Conservation (phyloP, 352 stramenopile species). For the Phytophthora quininea region DNA sequence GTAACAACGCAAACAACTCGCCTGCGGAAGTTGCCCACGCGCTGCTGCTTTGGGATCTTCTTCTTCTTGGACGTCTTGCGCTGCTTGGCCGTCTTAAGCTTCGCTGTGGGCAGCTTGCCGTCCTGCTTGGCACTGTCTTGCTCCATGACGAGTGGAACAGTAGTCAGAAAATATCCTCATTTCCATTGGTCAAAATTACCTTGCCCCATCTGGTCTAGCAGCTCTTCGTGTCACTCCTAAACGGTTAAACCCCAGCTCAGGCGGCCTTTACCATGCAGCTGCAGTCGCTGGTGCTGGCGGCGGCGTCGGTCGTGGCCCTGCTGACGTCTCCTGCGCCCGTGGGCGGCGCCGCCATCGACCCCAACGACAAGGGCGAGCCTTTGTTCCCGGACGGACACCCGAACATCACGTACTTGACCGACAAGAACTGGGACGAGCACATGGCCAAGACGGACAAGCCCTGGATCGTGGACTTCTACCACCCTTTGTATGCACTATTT, state of each 20-base stretch:
- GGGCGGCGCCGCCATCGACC: constrained; percentile 48
- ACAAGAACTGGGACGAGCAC: constrained; percentile 82
- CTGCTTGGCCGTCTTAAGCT: constrained; percentile 20
- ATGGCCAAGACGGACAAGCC: constrained; percentile 78
- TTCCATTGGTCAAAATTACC: constrained; percentile 18
- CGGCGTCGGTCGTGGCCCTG: constrained; percentile 22
- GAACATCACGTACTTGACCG: constrained; percentile 88
- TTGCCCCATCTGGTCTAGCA: constrained; percentile 28
- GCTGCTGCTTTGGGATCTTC: constrained; percentile 51
- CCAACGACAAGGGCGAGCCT: constrained; percentile 78
- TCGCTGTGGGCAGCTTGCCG: neutral
- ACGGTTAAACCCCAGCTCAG: constrained; percentile 8
- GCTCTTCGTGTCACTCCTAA: constrained; percentile 27
- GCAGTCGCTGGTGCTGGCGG: constrained; percentile 10
- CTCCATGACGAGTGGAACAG: too few relatives aligned
- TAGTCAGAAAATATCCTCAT: too few relatives aligned
- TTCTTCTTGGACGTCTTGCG: constrained; percentile 16
- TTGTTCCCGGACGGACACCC: constrained; percentile 82
- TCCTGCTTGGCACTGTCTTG: too few relatives aligned
- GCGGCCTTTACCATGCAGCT: constrained; percentile 21
- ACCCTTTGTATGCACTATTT: constrained; percentile 72
- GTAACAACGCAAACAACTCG: constrained; percentile 21
- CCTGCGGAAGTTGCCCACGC: constrained; percentile 83
- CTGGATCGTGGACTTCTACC: constrained; percentile 88
- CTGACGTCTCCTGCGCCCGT: constrained; percentile 19